Evolutionary conservation across 2,329 filamentous ascomycete species (phyloP), one percentile per base, ranked within the genome.

Genomic region (Xylaria sp.): DNA sequence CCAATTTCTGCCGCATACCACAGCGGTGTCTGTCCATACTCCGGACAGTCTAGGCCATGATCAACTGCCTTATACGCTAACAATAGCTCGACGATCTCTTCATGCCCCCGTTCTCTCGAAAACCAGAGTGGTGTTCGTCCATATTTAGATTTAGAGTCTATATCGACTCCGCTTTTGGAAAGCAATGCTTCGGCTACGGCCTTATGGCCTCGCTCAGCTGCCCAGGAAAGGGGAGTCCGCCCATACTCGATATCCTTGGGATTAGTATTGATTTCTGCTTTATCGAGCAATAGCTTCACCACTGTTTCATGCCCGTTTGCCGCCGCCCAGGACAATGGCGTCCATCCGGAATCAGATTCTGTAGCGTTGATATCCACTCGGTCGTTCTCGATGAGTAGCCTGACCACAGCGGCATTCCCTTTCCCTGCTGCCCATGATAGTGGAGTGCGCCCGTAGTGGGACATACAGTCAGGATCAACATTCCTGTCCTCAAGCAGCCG

Each of bases 111-210:
- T 18, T 51, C 44, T 58, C n/a, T 52, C 15, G 63, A 50, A 25
- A 57, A 51, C 63, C 52, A 65, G 23, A 65, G 52, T n/a, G 63
- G 63, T 9, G 63, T 57, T 57, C 52, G 62, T 48, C 62, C 52
- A 39, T 56, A 65, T 52, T 65, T 58, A 28, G 41, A 50, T 52
- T 52, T 52, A 3, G 54, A 58, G 18, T 58, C 31, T 8, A 58
- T 41, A 23, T 65, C 41, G 28, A 65, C 44, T 12, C 51, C 44
- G 18, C n/a, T 13, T 39, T 18, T 52, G 12, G 28, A 41, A 12
- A 65, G 44, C 12, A 63, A 18, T 48, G 41, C 25, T 39, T 56
- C 28, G 25, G 56, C 60, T 23, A 63, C 52, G n/a, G 51, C 52
- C 9, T 28, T 48, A 23, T 63, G 51, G 12, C 61, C 61, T 44